Base-by-base conservation (phyloP, 805 yeast species). In the Suhomyces sp. region DNA sequence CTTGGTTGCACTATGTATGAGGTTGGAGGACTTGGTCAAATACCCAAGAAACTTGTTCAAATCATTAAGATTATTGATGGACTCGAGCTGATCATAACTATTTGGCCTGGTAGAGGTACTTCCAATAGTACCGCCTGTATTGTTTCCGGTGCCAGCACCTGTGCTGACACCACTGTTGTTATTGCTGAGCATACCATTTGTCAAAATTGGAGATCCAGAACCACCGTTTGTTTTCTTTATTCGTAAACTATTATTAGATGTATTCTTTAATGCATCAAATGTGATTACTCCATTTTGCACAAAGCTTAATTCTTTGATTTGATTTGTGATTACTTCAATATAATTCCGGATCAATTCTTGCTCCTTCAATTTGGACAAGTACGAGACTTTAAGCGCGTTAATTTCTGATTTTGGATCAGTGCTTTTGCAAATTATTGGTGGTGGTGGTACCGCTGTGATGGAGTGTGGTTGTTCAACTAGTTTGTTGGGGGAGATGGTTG, bases 231-330 rank as follows among this genome's bases (percentile, higher is more conserved):
- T n/a, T 15, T 35, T 16, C 35, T 33, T 21, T 30, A 25, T 20
- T 23, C 21, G 26, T n/a, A n/a, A n/a, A n/a, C n/a, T n/a, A 9
- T 9, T 25, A 15, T 31, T 17, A 9, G 35, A 24, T 4, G 38
- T 35, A 19, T 30, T 38, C 12, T 55, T 57, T 24, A 67, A 48
- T 2, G 71, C 70, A 45, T 67, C 72, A 34, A 63, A 54, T 0
- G 72, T 60, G 31, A 68, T 66, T 25, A 65, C 69, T 4, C 73
- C 73, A 40, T 61, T 66, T 43, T 65, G 68, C 4, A 67, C 70
- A 44, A 68, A 66, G 29, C 53, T 56, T 21, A 68, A 53, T 40
- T 67, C 72, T 38, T 66, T 65, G 38, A 68, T 68, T 43, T 68
- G 73, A 39, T 63, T 65, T 31, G 60, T 56, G 17, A 68, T 55